Evolutionary conservation across 306 rosid genomes (phyloP), one percentile per base, ranked within the genome.

Genomic region (Crataegus laevigata): DNA sequence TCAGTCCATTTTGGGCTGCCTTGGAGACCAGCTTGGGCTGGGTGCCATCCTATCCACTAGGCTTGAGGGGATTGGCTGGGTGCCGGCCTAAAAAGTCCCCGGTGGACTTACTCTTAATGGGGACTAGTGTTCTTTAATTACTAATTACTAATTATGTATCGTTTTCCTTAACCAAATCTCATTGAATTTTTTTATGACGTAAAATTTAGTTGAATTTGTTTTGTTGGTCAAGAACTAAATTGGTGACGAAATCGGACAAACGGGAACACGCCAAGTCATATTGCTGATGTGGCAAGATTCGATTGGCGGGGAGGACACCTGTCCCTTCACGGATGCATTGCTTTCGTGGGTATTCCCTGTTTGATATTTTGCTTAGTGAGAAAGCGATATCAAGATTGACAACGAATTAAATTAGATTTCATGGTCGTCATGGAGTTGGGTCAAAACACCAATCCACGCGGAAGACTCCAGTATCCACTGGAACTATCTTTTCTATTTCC

Each of bases 201-300:
- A 47, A 47, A 47, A 47, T 47, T 17, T 15, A 14, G 8, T 50
- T 50, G 54, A 5, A 50, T 17, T 50, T 50, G 54, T 50, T 50
- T 50, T 5, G 18, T 17, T 17, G 54, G 54, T 50, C 21, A 50
- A 50, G 54, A 50, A 1, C 8, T 15, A 50, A 1, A 50, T 50
- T 17, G 54, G 54, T 17, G 54, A 10, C 6, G 6, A 47, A 47
- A 47, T 14, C 18, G 8, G 21, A 60, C 77, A 24, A 19, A 73
- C 25, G 25, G 17, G 69, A 73, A 13, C 38, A 25, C 18, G 0
- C 29, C n/a, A 38, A 4, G 30, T 60, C 22, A 19, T n/a, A 0
- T 3, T 21, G 73, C 79, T 79, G 79, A 81, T 63, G 6, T 86
- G 86, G 78, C 83, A 22, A 60, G 4, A 26, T 45, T 0, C 18